Conservation (phyloP, 2,329 filamentous ascomycete genomes). For the Microdochium paspali region DNA sequence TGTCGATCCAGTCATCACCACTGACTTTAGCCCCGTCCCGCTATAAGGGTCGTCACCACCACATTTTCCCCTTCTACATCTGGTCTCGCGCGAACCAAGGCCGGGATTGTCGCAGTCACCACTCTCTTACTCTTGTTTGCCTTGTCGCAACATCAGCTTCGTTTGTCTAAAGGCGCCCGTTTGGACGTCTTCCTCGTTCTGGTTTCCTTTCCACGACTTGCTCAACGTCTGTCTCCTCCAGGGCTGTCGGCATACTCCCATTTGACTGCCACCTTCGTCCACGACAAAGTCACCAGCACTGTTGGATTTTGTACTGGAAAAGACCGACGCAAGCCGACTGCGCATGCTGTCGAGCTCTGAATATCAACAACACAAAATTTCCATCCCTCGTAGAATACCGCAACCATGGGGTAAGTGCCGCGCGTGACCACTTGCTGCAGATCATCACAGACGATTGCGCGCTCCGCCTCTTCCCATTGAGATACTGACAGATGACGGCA, state of each 20-base stretch:
- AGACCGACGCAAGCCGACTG: background rate
- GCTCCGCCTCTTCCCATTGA: constrained; percentile 11
- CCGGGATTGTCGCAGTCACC: background rate
- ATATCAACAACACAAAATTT: background rate
- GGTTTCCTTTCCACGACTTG: background rate
- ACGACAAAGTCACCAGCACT: background rate
- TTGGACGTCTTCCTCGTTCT: background rate
- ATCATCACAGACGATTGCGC: background rate
- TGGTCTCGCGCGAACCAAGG: background rate
- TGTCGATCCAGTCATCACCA: background rate
- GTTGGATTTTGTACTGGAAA: too few relatives aligned
- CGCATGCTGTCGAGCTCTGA: background rate
- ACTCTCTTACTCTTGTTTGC: background rate
- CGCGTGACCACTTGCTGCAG: background rate
- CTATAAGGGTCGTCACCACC: background rate
- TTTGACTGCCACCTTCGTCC: too few relatives aligned
- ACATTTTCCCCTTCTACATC: background rate
- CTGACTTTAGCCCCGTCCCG: background rate
- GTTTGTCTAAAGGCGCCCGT: background rate
- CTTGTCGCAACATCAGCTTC: background rate
- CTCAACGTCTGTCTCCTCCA: background rate
- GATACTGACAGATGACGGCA: constrained; percentile 16
- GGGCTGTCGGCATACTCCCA: too few relatives aligned
- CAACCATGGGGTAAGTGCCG: constrained; percentile 6
- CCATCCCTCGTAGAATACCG: background rate